Evolutionary conservation across 768 basidiomycete genomes (phyloP).

Genomic region (Boletus rufocinnamomeus): DNA sequence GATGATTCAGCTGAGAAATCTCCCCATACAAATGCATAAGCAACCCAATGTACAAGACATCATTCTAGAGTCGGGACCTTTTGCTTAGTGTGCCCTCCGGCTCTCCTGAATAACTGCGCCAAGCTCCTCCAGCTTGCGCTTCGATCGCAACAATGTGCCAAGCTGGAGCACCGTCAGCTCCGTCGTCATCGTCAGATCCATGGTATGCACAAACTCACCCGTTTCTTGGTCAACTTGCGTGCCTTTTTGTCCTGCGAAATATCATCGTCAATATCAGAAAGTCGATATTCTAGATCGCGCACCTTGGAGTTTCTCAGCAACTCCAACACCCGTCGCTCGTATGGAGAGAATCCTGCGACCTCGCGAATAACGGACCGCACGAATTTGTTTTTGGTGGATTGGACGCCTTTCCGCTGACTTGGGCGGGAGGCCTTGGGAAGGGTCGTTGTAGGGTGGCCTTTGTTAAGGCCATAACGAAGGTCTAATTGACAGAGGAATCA

Average conservation of each 20-base stretch:
- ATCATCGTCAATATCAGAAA: background rate
- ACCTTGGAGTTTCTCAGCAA: slow-evolving; percentile 97
- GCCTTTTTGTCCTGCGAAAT: slow-evolving; percentile 91
- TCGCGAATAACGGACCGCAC: slow-evolving; percentile 93
- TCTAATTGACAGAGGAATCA: slow-evolving; percentile 49
- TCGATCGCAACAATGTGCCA: slow-evolving; percentile 96
- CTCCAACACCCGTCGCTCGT: slow-evolving; percentile 98
- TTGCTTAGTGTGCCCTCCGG: slow-evolving; percentile 62
- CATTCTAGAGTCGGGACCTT: background rate
- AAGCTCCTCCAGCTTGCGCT: slow-evolving; percentile 98
- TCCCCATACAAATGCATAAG: background rate
- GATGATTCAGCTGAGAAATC: slow-evolving; percentile 16
- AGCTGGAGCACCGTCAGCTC: slow-evolving; percentile 51
- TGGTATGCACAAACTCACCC: slow-evolving; percentile 58
- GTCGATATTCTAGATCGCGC: slow-evolving; percentile 28
- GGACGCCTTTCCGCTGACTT: slow-evolving; percentile 89
- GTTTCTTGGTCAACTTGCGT: slow-evolving; percentile 98
- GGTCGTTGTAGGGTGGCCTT: slow-evolving; percentile 86
- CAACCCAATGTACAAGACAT: background rate
- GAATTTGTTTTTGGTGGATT: slow-evolving; percentile 89
- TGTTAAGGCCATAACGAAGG: slow-evolving; percentile 81
- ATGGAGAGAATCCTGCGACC: slow-evolving; percentile 96
- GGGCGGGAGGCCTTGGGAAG: slow-evolving; percentile 76
- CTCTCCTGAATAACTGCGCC: slow-evolving; percentile 89
- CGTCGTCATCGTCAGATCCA: background rate